Evolutionary conservation across 352 stramenopile species (phyloP), one percentile per base, ranked within the genome.

Genomic region (Pythium aquatile): DNA sequence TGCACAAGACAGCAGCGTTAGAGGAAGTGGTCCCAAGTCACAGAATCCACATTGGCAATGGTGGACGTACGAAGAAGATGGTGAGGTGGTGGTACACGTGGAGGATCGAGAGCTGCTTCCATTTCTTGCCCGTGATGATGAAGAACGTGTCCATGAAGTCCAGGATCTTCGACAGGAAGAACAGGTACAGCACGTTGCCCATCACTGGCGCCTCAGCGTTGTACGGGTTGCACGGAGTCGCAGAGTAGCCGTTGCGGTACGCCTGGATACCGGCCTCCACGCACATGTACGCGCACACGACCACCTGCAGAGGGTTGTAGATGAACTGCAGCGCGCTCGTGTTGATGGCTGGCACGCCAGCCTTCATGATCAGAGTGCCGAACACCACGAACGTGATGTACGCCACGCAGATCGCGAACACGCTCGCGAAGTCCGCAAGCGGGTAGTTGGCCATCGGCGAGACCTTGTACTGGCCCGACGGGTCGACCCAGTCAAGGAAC

Each of bases 131-230:
- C n/a, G 96, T 60, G 60, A 99, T 93, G 73, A 99, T 99, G 81
- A 99, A 99, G 76, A 99, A 89, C 37, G 93, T 98, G 80, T 98
- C 93, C 61, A 77, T 76, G 60, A 97, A 95, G 68, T 98, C 93
- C 20, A 98, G 75, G 42, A 97, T 77, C 85, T 99, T 99, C 61
- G 91, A 98, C 58, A 99, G 77, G 83, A 98, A 99, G 75, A 99
- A 99, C 16, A 99, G 79, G 89, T 97, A 99, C 11, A 99, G 69
- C 28, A 99, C 73, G 73, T 98, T 97, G 60, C 82, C 91, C 72
- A 99, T 86, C 53, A 98, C 78, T 2, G 96, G 96, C 66, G 98
- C 93, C 47, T 85, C 75, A 14, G 74, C 69, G 68, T 93, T 84
- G 74, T 93, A 98, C 24, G 76, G 59, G 69, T 98, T 97, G 85